These are phyloP conservation scores for Venturia asperata DNA, from an alignment of 2,329 filamentous ascomycete species.

Conservation along the genomic window DNA sequence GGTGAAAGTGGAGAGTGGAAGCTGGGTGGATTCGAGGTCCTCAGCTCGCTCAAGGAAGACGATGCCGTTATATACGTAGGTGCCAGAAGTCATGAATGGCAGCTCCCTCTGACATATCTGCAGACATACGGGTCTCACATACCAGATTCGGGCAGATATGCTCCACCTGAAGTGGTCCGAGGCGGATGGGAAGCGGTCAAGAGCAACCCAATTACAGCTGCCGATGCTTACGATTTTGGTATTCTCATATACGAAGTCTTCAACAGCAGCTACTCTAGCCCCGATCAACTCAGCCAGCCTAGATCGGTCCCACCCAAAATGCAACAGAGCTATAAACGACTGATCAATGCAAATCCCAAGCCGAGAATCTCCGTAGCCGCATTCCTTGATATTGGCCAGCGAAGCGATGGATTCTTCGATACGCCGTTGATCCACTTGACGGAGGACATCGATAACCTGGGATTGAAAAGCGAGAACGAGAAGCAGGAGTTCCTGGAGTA, in stretches of 20 bases:
- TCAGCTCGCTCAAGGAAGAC: slow-evolving; percentile 94
- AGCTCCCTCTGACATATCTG: slow-evolving; percentile 18
- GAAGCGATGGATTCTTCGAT: slow-evolving; percentile 81
- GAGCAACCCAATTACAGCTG: slow-evolving; percentile 67
- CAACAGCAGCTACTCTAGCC: slow-evolving; percentile 70
- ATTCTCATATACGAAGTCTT: slow-evolving; percentile 84
- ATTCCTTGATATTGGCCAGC: slow-evolving; percentile 83
- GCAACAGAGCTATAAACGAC: slow-evolving; percentile 83
- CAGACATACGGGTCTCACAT: slow-evolving; percentile 81
- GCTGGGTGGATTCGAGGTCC: slow-evolving; percentile 81
- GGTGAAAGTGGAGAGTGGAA: slow-evolving; percentile 98
- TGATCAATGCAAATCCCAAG: slow-evolving; percentile 85
- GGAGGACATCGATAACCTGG: slow-evolving; percentile 86
- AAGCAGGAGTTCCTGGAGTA: slow-evolving; percentile 75
- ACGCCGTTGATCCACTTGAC: slow-evolving; percentile 87
- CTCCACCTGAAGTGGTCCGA: slow-evolving; percentile 77
- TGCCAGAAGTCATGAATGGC: slow-evolving; percentile 13
- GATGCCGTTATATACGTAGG: slow-evolving; percentile 81
- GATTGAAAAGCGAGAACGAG: slow-evolving; percentile 77
- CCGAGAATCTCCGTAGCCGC: slow-evolving; percentile 73
- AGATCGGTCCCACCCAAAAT: slow-evolving; percentile 81
- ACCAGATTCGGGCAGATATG: slow-evolving; percentile 76
- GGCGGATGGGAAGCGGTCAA: slow-evolving; percentile 90
- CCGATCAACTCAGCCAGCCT: slow-evolving; percentile 75
- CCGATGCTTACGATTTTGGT: slow-evolving; percentile 84